These are phyloP conservation scores for Ceriops zippeliana DNA, from an alignment of 345 rosid genomes.

Conservation along the genomic window DNA sequence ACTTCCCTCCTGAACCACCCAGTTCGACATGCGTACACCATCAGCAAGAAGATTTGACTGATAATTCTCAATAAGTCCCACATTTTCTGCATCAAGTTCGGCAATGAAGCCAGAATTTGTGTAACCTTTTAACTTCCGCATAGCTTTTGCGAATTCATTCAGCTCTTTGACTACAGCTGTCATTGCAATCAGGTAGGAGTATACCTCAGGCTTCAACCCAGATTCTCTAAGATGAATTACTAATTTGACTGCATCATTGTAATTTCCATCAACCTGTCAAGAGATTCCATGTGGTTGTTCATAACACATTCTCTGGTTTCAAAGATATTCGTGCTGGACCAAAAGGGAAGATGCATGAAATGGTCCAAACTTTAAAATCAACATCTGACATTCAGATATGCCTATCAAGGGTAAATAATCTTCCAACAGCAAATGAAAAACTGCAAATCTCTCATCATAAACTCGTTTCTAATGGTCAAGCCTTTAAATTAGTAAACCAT, in stretches of 20 bases:
- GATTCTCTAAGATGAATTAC: constrained; percentile 61
- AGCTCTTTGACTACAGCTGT: constrained; percentile 50
- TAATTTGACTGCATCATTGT: constrained; percentile 59
- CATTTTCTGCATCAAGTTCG: constrained; percentile 51
- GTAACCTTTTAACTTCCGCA: constrained; percentile 65
- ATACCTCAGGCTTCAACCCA: constrained; percentile 77
- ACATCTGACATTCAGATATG: no score
- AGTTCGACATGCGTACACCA: constrained; percentile 54
- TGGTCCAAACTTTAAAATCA: no score
- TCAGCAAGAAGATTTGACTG: constrained; percentile 65
- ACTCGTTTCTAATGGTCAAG: no score
- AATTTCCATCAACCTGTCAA: constrained; percentile 76
- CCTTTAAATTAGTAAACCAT: no score
- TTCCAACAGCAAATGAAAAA: no score
- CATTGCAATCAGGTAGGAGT: constrained; percentile 52
- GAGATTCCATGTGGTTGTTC: neutral
- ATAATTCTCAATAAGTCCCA: constrained; percentile 54
- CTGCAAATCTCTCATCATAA: no score
- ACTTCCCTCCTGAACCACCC: constrained; percentile 70
- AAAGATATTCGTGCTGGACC: neutral
- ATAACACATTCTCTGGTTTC: neutral
- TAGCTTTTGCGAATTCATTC: constrained; percentile 63
- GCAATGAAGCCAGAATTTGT: constrained; percentile 54
- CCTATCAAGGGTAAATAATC: no score
- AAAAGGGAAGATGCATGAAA: neutral